Base-by-base conservation (phyloP, 2,329 filamentous ascomycete species). In the Aspergillus sp. region DNA sequence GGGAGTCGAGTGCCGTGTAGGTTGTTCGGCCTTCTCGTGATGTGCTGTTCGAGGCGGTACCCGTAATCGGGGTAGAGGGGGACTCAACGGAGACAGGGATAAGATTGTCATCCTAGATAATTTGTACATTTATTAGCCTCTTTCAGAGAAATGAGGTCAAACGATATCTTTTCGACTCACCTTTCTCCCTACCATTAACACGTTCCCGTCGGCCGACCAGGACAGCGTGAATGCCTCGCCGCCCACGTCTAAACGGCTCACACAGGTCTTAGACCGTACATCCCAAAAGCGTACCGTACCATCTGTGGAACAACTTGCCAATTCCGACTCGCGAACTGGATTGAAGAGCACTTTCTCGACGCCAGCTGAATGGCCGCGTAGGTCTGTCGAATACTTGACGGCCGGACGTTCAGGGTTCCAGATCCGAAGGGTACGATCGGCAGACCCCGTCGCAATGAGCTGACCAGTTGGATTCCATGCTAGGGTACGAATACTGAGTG, bases 391-490 rank as follows among this genome's bases (percentile, higher is more conserved):
- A 52, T 73, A 71, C 56, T 67, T 67, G 28, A 67, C 64, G 50
- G 66, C 61, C 12, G 73, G 67, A 45, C 72, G 68, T 48, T 75
- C 72, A 0, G 73, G 73, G 52, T 98, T 94, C 91, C 93, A 98
- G 54, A 98, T 82, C n/a, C 89, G 84, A 40, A 98, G 75, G 0
- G 83, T 83, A 45, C 91, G 90, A 68, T 97, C 86, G 6, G 91
- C 88, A 2, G 88, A 86, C 2, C 88, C 89, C 0, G 90, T 94
- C 0, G 91, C 91, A 50, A 97, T 82, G 49, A 93, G 74, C 6
- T 81, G 85, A 32, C 91, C 89, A 0, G 87, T 74, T 0, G 90
- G 87, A 54, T 91, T 95, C 91, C 91, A 97, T 35, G 86, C 83
- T 54, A 97, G 83, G 1, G 85, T 84, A 36, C 86, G 82, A 47